Base-by-base conservation (phyloP, 352 stramenopile genomes). In the Plasmopara halstedii region DNA sequence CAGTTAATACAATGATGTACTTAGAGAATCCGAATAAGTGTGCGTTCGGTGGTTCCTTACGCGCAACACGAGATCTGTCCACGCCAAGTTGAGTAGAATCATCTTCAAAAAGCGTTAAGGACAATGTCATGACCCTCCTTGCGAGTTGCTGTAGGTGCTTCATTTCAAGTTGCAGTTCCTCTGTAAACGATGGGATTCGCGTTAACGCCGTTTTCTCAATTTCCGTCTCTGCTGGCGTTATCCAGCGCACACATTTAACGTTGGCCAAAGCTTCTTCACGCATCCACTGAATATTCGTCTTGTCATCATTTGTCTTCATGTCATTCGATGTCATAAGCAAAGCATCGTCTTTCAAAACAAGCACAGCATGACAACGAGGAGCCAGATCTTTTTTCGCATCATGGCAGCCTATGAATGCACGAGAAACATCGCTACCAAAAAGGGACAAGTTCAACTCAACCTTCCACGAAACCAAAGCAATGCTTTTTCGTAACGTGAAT, bases 11-110 rank as follows among this genome's bases (percentile, higher is more conserved):
- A 33, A 92, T 57, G 21, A 88, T 79, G 42, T 82, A 83, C 73
- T 92, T 92, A 22, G 81, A 87, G 45, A 90, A 89, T 3, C 78
- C 78, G 36, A 92, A 89, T 27, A 88, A 70, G 35, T 88, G 80
- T 6, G 80, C 69, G 40, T 88, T 88, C 2, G 44, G 57, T 9
- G 72, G 72, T 37, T 83, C 71, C 48, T 74, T 70, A 31, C 72
- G 74, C 9, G 69, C 58, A 36, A 58, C 62, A 43, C 59, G 63
- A 18, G 57, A 65, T 41, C 58, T 53, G 20, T 61, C 36, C 3
- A 26, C 44, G 18, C 64, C 63, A 37, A 51, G 50, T 3, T 59
- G 53, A 15, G 48, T 55, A 22, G 42, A 19, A 35, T 65, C 75
- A 11, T 62, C 45, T 5, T 83, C 69, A 40, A 85, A 77, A 10